Evolutionary conservation across 306 rosid species (phyloP).

Genomic region (Castanea crenata): DNA sequence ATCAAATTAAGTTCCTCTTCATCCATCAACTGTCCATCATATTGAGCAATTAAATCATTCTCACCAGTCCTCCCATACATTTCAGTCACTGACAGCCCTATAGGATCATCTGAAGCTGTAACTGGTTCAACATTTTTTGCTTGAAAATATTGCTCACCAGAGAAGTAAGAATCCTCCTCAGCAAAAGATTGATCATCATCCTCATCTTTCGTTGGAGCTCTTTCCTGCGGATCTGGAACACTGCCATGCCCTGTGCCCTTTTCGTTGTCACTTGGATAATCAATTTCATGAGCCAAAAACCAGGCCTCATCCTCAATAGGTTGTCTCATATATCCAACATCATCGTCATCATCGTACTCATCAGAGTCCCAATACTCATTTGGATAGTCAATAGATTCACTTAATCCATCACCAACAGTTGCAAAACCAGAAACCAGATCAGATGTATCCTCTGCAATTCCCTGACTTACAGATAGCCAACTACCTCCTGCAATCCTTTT

Average conservation of each 20-base stretch:
- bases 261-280: slow-evolving; percentile 98
- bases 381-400: slow-evolving; percentile 87
- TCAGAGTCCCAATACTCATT: slow-evolving; percentile 99
- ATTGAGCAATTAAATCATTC: slow-evolving; percentile 73
- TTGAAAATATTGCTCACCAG: slow-evolving; percentile 84
- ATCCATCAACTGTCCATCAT: slow-evolving; percentile 90
- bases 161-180: slow-evolving; percentile 93
- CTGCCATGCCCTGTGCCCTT: slow-evolving; percentile 89
- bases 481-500: slow-evolving; percentile 78
- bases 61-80: slow-evolving; percentile 64
- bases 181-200: slow-evolving; percentile 96
- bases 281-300: slow-evolving; percentile 99
- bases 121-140: slow-evolving; percentile 70
- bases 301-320: slow-evolving; percentile 99
- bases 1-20: slow-evolving; percentile 81
- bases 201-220: slow-evolving; percentile 76
- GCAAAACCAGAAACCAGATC: slow-evolving; percentile 99
- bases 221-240: slow-evolving; percentile 78
- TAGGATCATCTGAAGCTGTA: slow-evolving; percentile 62
- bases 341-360: slow-evolving; percentile 93
- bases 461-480: slow-evolving; percentile 96
- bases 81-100: slow-evolving; percentile 64
- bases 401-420: slow-evolving; percentile 89
- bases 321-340: slow-evolving; percentile 95
- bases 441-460: slow-evolving; percentile 88